phyloP scores from a whole-genome alignment of 305 asterid genomes.

The Solanum hybrid region DNA sequence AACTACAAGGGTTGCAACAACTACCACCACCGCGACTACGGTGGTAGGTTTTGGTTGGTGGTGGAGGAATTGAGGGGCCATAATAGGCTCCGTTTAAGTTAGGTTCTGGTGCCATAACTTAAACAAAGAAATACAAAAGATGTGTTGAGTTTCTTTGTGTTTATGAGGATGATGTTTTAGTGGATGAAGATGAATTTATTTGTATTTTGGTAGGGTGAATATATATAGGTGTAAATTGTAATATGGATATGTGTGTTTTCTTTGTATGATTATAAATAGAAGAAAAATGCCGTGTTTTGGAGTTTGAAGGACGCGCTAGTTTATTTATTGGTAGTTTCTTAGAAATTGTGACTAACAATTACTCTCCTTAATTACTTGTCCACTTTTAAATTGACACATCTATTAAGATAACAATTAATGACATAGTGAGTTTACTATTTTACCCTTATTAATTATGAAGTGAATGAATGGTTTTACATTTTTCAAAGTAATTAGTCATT shows the following conservation, averaged over 20 bases:
- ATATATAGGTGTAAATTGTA: background rate
- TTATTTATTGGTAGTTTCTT: background rate
- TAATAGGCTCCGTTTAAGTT: conserved; percentile 73
- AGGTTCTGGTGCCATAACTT: conserved; percentile 21
- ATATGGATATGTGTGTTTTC: background rate
- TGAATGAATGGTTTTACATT: no score
- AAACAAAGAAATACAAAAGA: background rate
- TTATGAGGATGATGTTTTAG: background rate
- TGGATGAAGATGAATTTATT: background rate
- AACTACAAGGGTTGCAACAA: conserved; percentile 51
- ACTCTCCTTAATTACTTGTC: no score
- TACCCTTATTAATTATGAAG: no score
- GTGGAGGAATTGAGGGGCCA: conserved; percentile 68
- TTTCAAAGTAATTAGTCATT: no score
- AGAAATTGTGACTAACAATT: background rate
- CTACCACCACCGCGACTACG: conserved; percentile 54
- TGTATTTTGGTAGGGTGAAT: background rate
- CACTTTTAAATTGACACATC: no score
- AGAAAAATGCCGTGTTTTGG: background rate
- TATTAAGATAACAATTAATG: no score
- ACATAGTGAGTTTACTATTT: no score
- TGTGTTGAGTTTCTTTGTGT: background rate
- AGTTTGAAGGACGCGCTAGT: background rate
- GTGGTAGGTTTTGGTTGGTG: conserved; percentile 43
- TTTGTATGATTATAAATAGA: background rate